Evolutionary conservation across 169 alveolate species (phyloP), one percentile per base, ranked within the genome.

Genomic region (Cyclospora cayetanensis): DNA sequence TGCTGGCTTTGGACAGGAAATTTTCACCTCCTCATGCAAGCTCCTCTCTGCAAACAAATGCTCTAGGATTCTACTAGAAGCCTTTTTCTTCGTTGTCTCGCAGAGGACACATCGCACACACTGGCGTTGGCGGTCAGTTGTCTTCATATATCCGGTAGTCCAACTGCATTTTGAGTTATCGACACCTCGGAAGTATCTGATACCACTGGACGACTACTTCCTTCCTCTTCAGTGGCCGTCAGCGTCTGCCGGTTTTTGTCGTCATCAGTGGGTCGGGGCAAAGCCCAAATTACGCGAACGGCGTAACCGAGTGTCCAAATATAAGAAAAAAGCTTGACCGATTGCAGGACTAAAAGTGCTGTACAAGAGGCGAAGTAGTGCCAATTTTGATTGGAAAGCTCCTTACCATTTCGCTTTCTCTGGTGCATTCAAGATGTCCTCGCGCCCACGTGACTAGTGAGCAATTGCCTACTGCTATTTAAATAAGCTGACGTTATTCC

Each of bases 401-500:
- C n/a, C n/a, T 46, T 22, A 46, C 60, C 11, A 12, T 46, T 46
- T 46, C 60, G 25, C 60, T 22, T 12, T 46, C 60, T 46, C 60
- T 46, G 11, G 15, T 2, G 18, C 72, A 11, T 46, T 31, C n/a
- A 60, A n/a, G 72, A 60, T 60, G 72, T n/a, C 72, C n/a, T 15
- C 72, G 35, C 72, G 72, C 35, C 72, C 72, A 12, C 72, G 72
- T 5, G 72, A 60, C 72, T 60, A 60, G 72, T 60, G 60, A 46
- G 60, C 7, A 46, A 46, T 11, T 46, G 60, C 60, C 60, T 15
- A 15, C 7, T 46, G 15, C 60, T 7, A 46, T n/a, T n/a, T n/a
- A n/a, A n/a, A n/a, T n/a, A 46, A 46, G 7, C 60, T 46, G 15
- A 46, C 15, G 60, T 11, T 46, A 15, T 7, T 46, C 60, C 15